Conservation (phyloP, 176 grass and related monocot species). For the Avena eriantha region DNA sequence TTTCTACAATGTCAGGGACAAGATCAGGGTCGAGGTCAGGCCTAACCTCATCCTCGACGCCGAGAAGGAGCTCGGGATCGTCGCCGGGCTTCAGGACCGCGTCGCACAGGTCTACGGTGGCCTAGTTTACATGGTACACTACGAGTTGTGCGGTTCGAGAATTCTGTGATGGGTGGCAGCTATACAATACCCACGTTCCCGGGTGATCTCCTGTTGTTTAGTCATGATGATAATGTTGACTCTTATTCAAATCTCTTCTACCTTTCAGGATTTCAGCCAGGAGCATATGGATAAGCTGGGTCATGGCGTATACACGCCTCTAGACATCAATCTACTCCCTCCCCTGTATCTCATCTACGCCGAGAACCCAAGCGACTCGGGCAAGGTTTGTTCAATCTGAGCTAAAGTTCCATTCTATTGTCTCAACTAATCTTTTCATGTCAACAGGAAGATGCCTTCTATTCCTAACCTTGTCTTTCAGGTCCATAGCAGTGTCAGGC, state of each 20-base stretch:
- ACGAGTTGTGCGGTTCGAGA: not conserved
- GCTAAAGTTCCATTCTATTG: not conserved
- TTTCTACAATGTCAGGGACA: constrained; percentile 73
- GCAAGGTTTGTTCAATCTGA: constrained; percentile 63
- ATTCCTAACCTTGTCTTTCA: not conserved
- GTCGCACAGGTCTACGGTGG: constrained; percentile 86
- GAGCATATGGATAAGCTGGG: constrained; percentile 86
- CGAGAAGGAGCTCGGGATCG: constrained; percentile 88
- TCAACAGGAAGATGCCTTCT: no score
- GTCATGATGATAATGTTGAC: not conserved
- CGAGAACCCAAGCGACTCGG: constrained; percentile 88
- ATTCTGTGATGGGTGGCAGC: not conserved
- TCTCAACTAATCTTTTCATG: not conserved
- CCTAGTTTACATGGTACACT: constrained; percentile 73
- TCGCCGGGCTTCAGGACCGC: constrained; percentile 85
- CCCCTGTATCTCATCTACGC: constrained; percentile 80
- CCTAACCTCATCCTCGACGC: constrained; percentile 73
- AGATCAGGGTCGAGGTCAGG: constrained; percentile 75
- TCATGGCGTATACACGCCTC: constrained; percentile 71
- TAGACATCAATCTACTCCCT: constrained; percentile 68
- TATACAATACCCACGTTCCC: not conserved
- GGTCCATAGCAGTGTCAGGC: constrained; percentile 81
- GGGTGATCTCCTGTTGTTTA: not conserved
- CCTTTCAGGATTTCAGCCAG: constrained; percentile 71
- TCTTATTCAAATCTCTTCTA: constrained; percentile 3